Percentiles rank a stretch among this genome's conserved stretches.
phyloP scores from a whole-genome alignment of 805 yeast species.

The Yamadazyma insecticola region DNA sequence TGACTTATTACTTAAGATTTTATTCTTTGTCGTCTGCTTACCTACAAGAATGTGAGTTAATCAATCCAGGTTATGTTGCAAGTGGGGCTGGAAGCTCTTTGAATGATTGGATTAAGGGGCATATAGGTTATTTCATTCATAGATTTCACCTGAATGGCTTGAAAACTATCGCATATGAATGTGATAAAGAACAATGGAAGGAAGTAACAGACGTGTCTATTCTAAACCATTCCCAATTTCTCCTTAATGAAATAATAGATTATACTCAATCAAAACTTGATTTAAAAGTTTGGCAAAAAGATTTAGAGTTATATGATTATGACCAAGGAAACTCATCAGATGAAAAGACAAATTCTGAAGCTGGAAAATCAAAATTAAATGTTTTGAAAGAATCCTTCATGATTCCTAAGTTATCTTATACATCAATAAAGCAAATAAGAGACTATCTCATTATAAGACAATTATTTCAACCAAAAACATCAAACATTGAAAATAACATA shows the following conservation, averaged over 20 bases:
- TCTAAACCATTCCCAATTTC: conserved; percentile 22
- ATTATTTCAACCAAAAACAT: conserved; percentile 46
- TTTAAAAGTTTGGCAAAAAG: conserved; percentile 20
- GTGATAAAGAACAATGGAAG: conserved; percentile 77
- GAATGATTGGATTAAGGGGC: conserved; percentile 63
- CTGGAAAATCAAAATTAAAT: conserved; percentile 2
- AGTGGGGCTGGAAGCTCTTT: conserved; percentile 48
- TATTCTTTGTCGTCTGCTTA: conserved; percentile 66
- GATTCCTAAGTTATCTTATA: conserved; percentile 25
- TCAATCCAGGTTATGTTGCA: conserved; percentile 63
- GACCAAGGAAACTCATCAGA: neutral
- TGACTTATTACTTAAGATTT: conserved; percentile 60
- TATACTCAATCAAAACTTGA: conserved; percentile 22
- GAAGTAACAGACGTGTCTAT: conserved; percentile 54
- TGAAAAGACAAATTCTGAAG: neutral
- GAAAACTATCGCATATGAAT: conserved; percentile 39
- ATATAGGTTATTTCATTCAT: conserved; percentile 54
- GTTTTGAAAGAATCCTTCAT: conserved; percentile 20
- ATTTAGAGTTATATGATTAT: conserved; percentile 20
- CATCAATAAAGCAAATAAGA: conserved; percentile 28
- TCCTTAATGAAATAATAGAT: conserved; percentile 19
- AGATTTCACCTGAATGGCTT: conserved; percentile 51
- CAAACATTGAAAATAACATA: conserved; percentile 38
- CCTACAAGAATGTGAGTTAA: conserved; percentile 75
- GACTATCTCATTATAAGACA: conserved; percentile 54